Evolutionary conservation across 371 early-diverging fungal genomes (phyloP), one percentile per base, ranked within the genome.

Genomic region (Mucor plumbeus): DNA sequence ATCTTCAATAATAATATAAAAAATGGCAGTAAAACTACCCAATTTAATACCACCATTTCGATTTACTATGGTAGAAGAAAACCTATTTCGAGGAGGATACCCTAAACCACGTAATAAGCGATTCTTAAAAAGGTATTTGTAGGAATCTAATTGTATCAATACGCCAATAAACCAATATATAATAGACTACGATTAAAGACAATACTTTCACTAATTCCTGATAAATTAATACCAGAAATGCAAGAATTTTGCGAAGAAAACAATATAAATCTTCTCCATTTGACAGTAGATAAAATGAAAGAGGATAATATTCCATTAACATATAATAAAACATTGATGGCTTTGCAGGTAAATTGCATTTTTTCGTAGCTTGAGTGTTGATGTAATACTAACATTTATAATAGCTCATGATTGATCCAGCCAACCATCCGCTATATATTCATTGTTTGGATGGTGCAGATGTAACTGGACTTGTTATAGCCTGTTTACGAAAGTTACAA

Each of bases 361-460:
- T 38, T 38, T 15, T 13, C 19, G 10, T 48, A 17, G 33, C 10
- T 9, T 5, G 17, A n/a, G n/a, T 55, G 26, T 19, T 43, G 5
- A 13, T 31, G 5, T 4, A 26, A n/a, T 6, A 8, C 6, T 13
- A 26, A 26, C 26, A 26, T 26, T 53, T 10, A 7, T 53, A 0
- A 3, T 56, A 90, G 90, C 78, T 94, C 7, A 82, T 97, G 53
- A 92, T 93, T 21, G 90, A 95, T 67, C 87, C 90, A 5, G 69
- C 73, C 3, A 90, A 91, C 59, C 74, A 84, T 61, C 97, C 97
- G 0, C 58, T 96, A 17, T 97, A 93, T 72, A 67, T 97, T 1
- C 97, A 97, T 71, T 97, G 97, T 67, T 74, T 95, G 17, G 95
- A 97, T 69, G 97, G 97, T 11, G 89, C 94, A 0, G 86, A 93